A percentile compares a stretch with the other conserved stretches of the same genome.
phyloP scores from a whole-genome alignment of 345 rosid species.

The Punica granatum region DNA sequence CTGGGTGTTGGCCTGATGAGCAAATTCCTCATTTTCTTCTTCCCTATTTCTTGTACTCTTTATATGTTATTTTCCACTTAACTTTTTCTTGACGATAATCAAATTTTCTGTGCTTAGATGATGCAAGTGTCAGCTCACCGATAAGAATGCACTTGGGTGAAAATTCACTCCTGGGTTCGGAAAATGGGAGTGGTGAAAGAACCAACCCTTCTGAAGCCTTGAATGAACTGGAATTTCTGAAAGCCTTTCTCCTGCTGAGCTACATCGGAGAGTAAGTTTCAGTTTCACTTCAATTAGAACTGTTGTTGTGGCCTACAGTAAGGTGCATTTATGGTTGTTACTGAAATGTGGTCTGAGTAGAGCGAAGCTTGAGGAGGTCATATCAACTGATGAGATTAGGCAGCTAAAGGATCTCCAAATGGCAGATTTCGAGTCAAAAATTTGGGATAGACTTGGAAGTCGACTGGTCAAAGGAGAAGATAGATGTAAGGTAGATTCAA shows the following conservation, averaged over 20 bases:
- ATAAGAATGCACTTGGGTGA: neutral
- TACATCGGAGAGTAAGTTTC: constrained; percentile 53
- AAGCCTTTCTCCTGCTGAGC: constrained; percentile 49
- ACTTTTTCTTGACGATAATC: neutral
- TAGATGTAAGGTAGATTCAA: constrained; percentile 24
- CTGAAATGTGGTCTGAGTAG: constrained; percentile 17
- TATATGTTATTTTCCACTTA: neutral
- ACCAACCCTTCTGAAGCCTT: constrained; percentile 32
- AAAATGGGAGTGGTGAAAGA: neutral
- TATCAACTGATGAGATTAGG: constrained; percentile 33
- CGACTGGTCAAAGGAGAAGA: constrained; percentile 12
- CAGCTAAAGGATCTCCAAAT: constrained; percentile 32
- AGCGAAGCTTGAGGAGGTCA: constrained; percentile 21
- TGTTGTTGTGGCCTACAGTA: neutral
- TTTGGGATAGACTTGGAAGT: constrained; percentile 26
- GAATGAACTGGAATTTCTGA: constrained; percentile 55
- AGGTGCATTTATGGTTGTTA: neutral
- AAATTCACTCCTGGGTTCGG: neutral
- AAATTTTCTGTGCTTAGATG: neutral
- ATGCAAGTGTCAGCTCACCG: constrained; percentile 1
- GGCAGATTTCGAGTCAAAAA: constrained; percentile 35
- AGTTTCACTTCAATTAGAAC: neutral
- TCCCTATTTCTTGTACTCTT: neutral
- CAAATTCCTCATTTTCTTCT: neutral
- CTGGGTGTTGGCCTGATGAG: neutral